Percentiles rank a stretch among this genome's conserved stretches.
Conservation (phyloP, 257 asterid genomes). For the Leptodermis oblonga region DNA sequence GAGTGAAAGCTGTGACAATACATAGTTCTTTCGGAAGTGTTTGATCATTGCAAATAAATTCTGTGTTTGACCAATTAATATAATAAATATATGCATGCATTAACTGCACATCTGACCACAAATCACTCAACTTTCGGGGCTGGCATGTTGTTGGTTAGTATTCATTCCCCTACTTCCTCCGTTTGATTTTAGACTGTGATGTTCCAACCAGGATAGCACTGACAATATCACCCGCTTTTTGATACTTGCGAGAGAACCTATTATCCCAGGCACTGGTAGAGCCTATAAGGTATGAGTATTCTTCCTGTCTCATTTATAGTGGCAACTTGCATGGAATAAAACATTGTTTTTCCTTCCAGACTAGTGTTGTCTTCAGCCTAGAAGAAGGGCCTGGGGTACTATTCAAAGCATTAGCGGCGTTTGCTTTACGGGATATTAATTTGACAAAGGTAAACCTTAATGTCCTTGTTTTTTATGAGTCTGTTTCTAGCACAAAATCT, state of each 20-base stretch:
- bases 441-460: conserved; percentile 64
- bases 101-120: neutral
- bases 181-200: conserved; percentile 16
- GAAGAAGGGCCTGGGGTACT: conserved; percentile 97
- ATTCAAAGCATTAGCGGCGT: conserved; percentile 91
- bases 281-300: conserved; percentile 35
- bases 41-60: neutral
- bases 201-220: conserved; percentile 59
- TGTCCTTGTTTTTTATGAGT: conserved; percentile 10
- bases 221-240: conserved; percentile 78
- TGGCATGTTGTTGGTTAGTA: neutral
- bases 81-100: neutral
- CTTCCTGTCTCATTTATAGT: neutral
- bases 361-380: conserved; percentile 86
- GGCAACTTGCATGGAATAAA: conserved; percentile 6
- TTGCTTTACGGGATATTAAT: conserved; percentile 76
- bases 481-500: conserved; percentile 5
- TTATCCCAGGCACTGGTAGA: conserved; percentile 35
- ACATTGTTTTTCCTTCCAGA: conserved; percentile 36
- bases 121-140: too few relatives aligned
- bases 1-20: neutral
- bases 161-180: neutral
- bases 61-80: neutral
- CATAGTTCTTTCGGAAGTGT: neutral
- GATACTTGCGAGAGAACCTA: conserved; percentile 81